Evolutionary conservation across 306 rosid species (phyloP), one percentile per base, ranked within the genome.

Genomic region (Rosa rugosa): DNA sequence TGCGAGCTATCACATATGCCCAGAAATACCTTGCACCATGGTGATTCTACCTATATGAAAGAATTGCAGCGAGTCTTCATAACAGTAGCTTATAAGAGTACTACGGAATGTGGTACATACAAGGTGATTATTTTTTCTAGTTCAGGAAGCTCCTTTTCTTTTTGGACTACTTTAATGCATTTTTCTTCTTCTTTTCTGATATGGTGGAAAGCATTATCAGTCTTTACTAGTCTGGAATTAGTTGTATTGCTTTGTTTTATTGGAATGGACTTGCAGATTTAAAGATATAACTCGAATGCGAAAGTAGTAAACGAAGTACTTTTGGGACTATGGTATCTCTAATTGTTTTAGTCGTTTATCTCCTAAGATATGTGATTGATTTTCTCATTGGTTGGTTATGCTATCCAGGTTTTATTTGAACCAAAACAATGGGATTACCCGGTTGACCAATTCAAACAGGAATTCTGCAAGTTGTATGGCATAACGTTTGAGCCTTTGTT

Each of bases 391-490:
- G 36, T 31, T 75, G 47, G 34, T 63, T 68, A 78, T 85, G 66
- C 42, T 79, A 59, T 84, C 63, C 94, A 95, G 99, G 93, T 84
- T 69, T 91, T 95, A 78, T 93, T 95, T 90, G 98, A 95, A 85
- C 84, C 90, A 68, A 89, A 87, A 86, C 98, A 95, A 80, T 95
- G 99, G 99, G 94, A 93, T 85, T 77, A 73, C 86, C 89, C 93
- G 56, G 98, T 89, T 65, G 91, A 91, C 73, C 97, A 84, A 81
- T 95, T 95, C 79, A 93, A 88, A 83, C 97, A 91, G 86, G 99
- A 95, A 83, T 95, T 95, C 89, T 95, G 97, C 91, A 95, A 91
- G 85, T 86, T 95, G 84, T 91, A 95, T 81, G 97, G 99, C 90
- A 91, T 93, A 98, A 91, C 98, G 6, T 87, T 90, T 36, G 98